Conservation (phyloP, 352 stramenopile species). For the Phytopythium mirpurense region DNA sequence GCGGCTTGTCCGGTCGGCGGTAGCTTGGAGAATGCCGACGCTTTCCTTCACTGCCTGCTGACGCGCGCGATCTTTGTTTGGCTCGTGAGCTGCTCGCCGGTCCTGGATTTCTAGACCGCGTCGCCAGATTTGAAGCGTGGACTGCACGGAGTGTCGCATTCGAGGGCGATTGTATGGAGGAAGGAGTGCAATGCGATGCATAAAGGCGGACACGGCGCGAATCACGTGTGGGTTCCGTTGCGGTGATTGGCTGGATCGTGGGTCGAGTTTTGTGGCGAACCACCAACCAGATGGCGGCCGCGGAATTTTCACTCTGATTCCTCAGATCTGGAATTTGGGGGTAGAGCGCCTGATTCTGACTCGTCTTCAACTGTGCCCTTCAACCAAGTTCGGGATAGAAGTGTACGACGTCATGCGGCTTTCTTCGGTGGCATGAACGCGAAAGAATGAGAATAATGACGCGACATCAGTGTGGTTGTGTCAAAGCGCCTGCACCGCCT, state of each 20-base stretch:
- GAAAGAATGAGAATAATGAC: too few species aligned
- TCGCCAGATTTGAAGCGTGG: slow-evolving; percentile 1
- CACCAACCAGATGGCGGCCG: not conserved
- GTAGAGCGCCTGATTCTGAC: not conserved
- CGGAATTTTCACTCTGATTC: not conserved
- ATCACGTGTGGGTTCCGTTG: not conserved
- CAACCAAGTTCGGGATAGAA: not conserved
- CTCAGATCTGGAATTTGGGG: not conserved
- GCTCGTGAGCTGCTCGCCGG: not conserved
- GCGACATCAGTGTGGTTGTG: too few species aligned
- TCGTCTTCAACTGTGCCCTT: not conserved
- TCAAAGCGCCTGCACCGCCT: too few species aligned
- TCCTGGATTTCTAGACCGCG: not conserved
- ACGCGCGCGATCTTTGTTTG: not conserved
- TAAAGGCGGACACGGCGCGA: not conserved
- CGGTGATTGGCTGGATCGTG: not conserved
- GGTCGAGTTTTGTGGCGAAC: not conserved
- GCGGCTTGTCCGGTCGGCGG: not conserved
- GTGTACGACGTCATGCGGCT: too few species aligned
- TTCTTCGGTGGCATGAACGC: too few species aligned
- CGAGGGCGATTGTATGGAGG: not conserved
- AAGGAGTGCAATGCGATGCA: not conserved
- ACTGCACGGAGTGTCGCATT: not conserved
- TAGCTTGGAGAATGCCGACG: not conserved
- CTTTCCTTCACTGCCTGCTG: too few species aligned